Evolutionary conservation across 2,329 filamentous ascomycete genomes (phyloP).

Genomic region (Botryotinia globosa): DNA sequence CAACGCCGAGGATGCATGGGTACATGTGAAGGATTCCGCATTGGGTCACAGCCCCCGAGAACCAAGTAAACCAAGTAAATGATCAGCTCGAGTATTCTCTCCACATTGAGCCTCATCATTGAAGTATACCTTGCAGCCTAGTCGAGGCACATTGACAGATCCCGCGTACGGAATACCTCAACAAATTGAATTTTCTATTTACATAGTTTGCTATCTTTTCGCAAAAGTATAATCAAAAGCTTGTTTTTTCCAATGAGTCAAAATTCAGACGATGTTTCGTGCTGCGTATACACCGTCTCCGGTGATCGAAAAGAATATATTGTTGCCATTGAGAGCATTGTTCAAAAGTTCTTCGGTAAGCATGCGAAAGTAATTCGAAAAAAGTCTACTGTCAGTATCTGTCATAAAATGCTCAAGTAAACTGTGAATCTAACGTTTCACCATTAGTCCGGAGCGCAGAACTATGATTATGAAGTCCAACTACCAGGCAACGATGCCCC

Average conservation of each 20-base stretch:
- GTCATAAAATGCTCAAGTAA: fast-evolving
- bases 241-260: background rate
- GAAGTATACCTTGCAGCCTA: slow-evolving; percentile 5
- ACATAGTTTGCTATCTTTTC: background rate
- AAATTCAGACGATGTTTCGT: background rate
- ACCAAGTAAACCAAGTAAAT: background rate
- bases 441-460: background rate
- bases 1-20: background rate
- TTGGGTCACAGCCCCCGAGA: slow-evolving; percentile 1
- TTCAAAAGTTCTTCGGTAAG: slow-evolving; percentile 3
- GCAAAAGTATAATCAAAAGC: background rate
- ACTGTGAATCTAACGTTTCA: background rate
- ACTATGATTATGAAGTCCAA: background rate
- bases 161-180: background rate
- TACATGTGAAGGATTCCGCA: background rate
- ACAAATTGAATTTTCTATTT: background rate
- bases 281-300: slow-evolving; percentile 6
- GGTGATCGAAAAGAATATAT: background rate
- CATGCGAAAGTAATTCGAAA: background rate
- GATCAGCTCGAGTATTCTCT: background rate
- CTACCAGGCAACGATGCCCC: background rate
- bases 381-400: background rate
- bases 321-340: background rate
- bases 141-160: background rate
- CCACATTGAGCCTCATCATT: slow-evolving; percentile 5